Evolutionary conservation across 148 eudicot species (phyloP), one percentile per base, ranked within the genome.

Genomic region (Pharnaceum exiguum): DNA sequence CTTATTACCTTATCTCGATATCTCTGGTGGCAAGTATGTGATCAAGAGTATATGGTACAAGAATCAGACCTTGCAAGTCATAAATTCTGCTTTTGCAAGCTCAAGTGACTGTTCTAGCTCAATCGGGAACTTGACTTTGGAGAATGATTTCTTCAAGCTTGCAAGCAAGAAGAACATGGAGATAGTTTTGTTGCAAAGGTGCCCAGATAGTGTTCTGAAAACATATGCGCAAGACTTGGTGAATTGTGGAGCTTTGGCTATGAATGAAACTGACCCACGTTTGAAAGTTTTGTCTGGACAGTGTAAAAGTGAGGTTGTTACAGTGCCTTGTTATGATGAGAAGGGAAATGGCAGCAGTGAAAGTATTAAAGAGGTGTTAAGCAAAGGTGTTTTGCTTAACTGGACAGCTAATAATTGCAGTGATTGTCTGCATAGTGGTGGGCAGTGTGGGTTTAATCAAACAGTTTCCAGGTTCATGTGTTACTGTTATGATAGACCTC

Each of bases 401-500:
- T 85, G 85, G 87, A 27, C 2, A 0, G 81, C 74, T 7, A 60
- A 26, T 31, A 43, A 77, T 35, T 82, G 87, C 51, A 55, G 39
- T 24, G 49, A 0, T 3, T 85, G 93, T 37, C 24, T 32, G 24
- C 12, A 0, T 0, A 66, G 74, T 42, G 79, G 80, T 1, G 89
- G 89, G 17, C 60, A 55, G 47, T 83, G 89, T 59, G 85, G 89
- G 7, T 65, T 49, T 45, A 48, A 75, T 51, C 40, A 7, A 10
- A 7, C 0, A 7, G 7, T 1, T n/a, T 38, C 0, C 33, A 46
- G 26, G 1, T 83, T 80, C 44, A 10, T 2, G 48, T 83, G 89
- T 48, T 80, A 44, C 36, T 83, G 85, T 59, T 39, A 61, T 46
- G 81, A 80, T 50, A 51, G 81, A 54, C 67, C 73, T 57, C 81